Evolutionary conservation across 352 stramenopile species (phyloP).

Genomic region (Pythium apleroticum): DNA sequence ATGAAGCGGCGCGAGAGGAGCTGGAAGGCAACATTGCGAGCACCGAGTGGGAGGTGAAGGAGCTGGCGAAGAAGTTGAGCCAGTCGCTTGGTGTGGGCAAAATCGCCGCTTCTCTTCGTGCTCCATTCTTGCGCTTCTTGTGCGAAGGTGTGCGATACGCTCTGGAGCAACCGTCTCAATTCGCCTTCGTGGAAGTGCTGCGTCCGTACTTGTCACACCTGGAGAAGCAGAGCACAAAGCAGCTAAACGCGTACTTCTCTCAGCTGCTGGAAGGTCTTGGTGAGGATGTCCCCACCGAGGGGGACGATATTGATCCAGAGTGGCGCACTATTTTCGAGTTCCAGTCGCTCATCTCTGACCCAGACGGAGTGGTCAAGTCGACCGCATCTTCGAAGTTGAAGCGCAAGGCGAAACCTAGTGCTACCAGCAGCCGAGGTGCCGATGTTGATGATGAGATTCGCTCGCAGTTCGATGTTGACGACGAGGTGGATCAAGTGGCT

Average conservation of each 20-base stretch:
- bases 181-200: conserved; percentile 70
- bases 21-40: conserved; percentile 52
- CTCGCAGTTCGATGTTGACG: conserved; percentile 12
- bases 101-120: conserved; percentile 54
- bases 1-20: conserved; percentile 47
- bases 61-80: conserved; percentile 78
- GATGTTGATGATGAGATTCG: conserved; percentile 8
- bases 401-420: conserved; percentile 19
- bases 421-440: not conserved
- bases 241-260: conserved; percentile 70
- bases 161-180: conserved; percentile 54
- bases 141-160: conserved; percentile 79
- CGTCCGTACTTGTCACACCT: conserved; percentile 72
- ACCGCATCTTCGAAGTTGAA: conserved; percentile 16
- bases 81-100: conserved; percentile 82
- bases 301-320: conserved; percentile 38
- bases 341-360: conserved; percentile 31
- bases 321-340: conserved; percentile 78
- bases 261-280: conserved; percentile 49
- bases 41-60: conserved; percentile 55
- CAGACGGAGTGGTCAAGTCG: conserved; percentile 21
- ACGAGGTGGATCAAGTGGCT: conserved; percentile 5
- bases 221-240: conserved; percentile 57
- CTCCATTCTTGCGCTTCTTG: conserved; percentile 81
- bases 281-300: conserved; percentile 40